Percentiles rank a stretch among this genome's conserved stretches.
These are phyloP conservation scores for Phytophthora palmivora DNA, from an alignment of 352 stramenopile genomes.

Conservation along the genomic window DNA sequence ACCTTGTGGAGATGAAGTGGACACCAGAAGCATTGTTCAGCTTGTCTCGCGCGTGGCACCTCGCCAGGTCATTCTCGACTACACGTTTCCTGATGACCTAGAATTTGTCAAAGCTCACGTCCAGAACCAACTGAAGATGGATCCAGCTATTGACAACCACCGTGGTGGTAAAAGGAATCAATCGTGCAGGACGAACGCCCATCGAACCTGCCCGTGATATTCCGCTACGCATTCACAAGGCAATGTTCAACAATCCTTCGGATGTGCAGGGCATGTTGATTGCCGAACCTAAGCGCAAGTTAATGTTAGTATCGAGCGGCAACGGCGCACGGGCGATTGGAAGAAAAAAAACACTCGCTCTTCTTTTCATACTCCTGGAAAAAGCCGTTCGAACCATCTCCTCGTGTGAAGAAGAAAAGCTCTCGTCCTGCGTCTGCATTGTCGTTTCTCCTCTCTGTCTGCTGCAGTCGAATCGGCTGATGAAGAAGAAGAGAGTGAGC, in stretches of 20 bases:
- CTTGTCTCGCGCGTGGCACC: constrained; percentile 64
- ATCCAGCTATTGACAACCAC: constrained; percentile 31
- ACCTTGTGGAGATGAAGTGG: constrained; percentile 84
- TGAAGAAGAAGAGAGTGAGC: constrained; percentile 72
- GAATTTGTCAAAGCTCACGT: constrained; percentile 74
- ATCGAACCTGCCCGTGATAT: constrained; percentile 60
- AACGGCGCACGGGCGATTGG: constrained; percentile 76
- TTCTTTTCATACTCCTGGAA: constrained; percentile 87
- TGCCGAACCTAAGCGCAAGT: constrained; percentile 81
- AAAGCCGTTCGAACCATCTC: constrained; percentile 69
- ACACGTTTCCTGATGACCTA: constrained; percentile 60
- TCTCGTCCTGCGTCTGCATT: constrained; percentile 68
- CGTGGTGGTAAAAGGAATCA: constrained; percentile 43
- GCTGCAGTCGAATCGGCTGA: constrained; percentile 73
- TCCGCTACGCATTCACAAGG: constrained; percentile 84
- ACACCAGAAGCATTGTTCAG: constrained; percentile 86
- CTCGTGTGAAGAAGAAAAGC: constrained; percentile 78
- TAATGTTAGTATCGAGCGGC: constrained; percentile 73
- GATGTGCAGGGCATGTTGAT: constrained; percentile 82
- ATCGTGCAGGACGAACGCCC: constrained; percentile 34
- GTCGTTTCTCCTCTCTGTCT: constrained; percentile 84
- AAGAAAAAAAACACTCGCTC: constrained; percentile 88
- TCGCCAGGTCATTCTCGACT: constrained; percentile 75
- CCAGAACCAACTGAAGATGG: constrained; percentile 54
- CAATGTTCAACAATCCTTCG: constrained; percentile 83